Base-by-base conservation (phyloP, 179 eudicot species). In the Vitellaria paradoxa region DNA sequence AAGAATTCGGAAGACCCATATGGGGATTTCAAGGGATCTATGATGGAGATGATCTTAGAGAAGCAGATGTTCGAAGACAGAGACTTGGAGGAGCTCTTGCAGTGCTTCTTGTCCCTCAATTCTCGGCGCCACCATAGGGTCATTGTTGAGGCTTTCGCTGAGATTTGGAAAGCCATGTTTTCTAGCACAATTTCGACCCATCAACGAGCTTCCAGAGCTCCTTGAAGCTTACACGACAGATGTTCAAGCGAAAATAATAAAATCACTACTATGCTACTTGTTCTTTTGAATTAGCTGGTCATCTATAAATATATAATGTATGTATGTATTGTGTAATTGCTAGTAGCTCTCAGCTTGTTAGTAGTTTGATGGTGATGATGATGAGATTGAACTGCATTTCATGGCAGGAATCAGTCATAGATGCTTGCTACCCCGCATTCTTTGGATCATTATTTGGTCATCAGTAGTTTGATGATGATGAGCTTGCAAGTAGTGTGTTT, bases 1-100 rank as follows among this genome's bases (percentile, higher is more conserved):
- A 93, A 91, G 85, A 86, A 68, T 23, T 87, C 97, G 2, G 87
- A 84, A 47, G 91, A 91, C 67, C 99, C 99, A 9, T 88, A 84
- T 46, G 91, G 85, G 70, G 99, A 95, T 65, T 95, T 95, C 84
- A 83, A 85, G 84, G 78, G 82, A 10, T 93, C 98, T 14, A 93
- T 95, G 97, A 83, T 80, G 87, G 99, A 95, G 79, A 95, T 95
- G 99, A 86, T 93, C 15, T 61, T 90, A 66, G 98, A 93, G 91
- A 95, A 95, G 73, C 79, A 89, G 71, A 89, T 95, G 91, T 89
- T 83, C 46, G 96, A 87, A 23, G 83, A 69, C 56, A 76, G 14
- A 3, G 99, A 93, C 21, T 59, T 95, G 84, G 95, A 91, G 77
- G 90, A 88, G 85, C 82, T 95, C 3, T 47, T 95, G 61, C 85